Evolutionary conservation across 192 early-diverging fungal genomes (phyloP), one percentile per base, ranked within the genome.

Genomic region (Linnemannia schmuckeri): DNA sequence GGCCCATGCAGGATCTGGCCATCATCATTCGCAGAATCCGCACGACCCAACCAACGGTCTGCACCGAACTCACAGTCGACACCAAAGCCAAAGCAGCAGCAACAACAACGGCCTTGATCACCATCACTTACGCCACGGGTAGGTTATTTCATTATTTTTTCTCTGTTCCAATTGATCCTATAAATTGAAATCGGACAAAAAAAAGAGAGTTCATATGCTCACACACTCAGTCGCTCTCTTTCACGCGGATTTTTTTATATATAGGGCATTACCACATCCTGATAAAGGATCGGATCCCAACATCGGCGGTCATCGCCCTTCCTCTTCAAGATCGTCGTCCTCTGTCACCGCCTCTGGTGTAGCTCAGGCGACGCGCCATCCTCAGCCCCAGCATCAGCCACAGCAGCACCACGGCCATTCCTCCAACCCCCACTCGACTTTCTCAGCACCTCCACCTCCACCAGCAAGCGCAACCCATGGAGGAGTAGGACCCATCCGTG

Each of bases 21-120:
- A 61, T n/a, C 52, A 52, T 30, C 76, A 47, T 24, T 70, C 66
- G 0, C 76, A 77, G 42, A 77, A 68, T 24, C 76, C 27, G 41
- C 80, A 77, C 81, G 81, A 66, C 46, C 81, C 35, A 57, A 77
- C 42, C 35, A 70, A 54, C 69, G 70, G 30, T 42, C 80, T 9
- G n/a, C 61, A 66, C 37, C 78, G 52, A 72, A 44, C 40, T 30
- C 79, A 73, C 42, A 82, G 54, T 40, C 81, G 63, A 37, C 54
- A 35, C n/a, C 70, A 77, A 46, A 66, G 61, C 42, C 49, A 72
- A n/a, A 41, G 54, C 70, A 47, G 54, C 75, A 37, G 37, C 37
- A 69, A 54, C 13, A 37, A 52, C 49, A 55, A 55, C 17, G 22
- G 35, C 44, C 44, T 66, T 52, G 79, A 74, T 24, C 52, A 41